These are phyloP conservation scores for Xylogone sp. DNA, from an alignment of 2,329 filamentous ascomycete species.

Conservation along the genomic window DNA sequence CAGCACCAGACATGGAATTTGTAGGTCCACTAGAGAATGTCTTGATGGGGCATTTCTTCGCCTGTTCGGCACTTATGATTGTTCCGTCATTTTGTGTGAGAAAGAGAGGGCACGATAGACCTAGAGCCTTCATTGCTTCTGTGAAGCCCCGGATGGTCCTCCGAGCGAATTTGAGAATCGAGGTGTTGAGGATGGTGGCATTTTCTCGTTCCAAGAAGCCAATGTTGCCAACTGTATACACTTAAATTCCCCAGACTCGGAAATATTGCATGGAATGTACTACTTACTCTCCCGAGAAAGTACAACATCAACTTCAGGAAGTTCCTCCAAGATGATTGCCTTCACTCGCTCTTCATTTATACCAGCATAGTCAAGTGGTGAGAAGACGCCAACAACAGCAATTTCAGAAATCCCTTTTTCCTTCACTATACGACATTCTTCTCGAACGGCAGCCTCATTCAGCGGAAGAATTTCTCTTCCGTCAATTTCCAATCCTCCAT, in stretches of 20 bases:
- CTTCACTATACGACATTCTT: constrained; percentile 29
- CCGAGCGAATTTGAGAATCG: constrained; percentile 53
- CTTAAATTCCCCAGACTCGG: not conserved
- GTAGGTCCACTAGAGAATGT: constrained; percentile 59
- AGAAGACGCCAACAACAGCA: constrained; percentile 42
- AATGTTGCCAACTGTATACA: not conserved
- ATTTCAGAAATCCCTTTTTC: constrained; percentile 33
- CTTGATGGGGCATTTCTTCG: constrained; percentile 50
- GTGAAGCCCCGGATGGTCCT: constrained; percentile 51
- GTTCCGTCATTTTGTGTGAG: constrained; percentile 60
- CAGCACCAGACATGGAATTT: constrained; percentile 58
- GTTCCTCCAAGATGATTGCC: constrained; percentile 29
- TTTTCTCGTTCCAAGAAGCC: constrained; percentile 41
- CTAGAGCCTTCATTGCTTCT: constrained; percentile 42
- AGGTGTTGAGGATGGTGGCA: constrained; percentile 57
- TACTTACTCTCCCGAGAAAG: not conserved
- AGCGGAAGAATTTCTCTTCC: constrained; percentile 39
- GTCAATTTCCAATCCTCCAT: constrained; percentile 46
- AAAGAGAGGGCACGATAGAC: constrained; percentile 50
- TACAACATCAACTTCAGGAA: not conserved
- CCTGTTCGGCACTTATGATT: constrained; percentile 45
- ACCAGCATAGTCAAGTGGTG: constrained; percentile 38
- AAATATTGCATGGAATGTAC: not conserved
- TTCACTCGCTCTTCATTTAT: constrained; percentile 37
- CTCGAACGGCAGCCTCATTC: constrained; percentile 33